These are phyloP conservation scores for Petunia secreta DNA, from an alignment of 257 asterid genomes.

Conservation along the genomic window DNA sequence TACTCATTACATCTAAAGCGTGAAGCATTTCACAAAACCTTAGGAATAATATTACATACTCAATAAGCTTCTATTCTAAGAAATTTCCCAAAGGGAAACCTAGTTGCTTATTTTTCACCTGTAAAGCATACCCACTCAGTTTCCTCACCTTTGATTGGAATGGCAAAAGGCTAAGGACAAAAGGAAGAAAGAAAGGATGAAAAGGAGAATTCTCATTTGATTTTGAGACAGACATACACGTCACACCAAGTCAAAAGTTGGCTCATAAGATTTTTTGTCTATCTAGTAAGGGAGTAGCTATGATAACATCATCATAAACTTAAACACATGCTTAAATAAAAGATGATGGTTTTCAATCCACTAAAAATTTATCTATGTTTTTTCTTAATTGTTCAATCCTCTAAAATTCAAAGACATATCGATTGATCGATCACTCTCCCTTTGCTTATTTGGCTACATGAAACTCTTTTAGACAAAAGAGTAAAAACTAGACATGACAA, in stretches of 20 bases:
- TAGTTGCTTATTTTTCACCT: not conserved
- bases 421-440: not conserved
- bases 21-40: not conserved
- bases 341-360: not conserved
- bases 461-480: slow-evolving; percentile 24
- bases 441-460: slow-evolving; percentile 13
- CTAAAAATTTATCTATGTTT: slow-evolving; percentile 3
- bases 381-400: slow-evolving; percentile 1
- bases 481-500: slow-evolving; percentile 22
- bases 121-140: not conserved
- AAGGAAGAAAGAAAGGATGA: not conserved
- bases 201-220: not conserved
- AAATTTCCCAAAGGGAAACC: no score
- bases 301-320: not conserved
- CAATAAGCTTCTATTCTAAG: not conserved
- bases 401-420: not conserved
- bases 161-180: not conserved
- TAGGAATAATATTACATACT: not conserved
- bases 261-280: not conserved
- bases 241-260: slow-evolving; percentile 22
- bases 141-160: not conserved
- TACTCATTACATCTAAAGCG: not conserved
- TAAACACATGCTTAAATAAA: slow-evolving; percentile 8
- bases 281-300: not conserved
- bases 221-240: not conserved